Conservation (phyloP, 345 rosid species). For the Lenwebbia sp. region DNA sequence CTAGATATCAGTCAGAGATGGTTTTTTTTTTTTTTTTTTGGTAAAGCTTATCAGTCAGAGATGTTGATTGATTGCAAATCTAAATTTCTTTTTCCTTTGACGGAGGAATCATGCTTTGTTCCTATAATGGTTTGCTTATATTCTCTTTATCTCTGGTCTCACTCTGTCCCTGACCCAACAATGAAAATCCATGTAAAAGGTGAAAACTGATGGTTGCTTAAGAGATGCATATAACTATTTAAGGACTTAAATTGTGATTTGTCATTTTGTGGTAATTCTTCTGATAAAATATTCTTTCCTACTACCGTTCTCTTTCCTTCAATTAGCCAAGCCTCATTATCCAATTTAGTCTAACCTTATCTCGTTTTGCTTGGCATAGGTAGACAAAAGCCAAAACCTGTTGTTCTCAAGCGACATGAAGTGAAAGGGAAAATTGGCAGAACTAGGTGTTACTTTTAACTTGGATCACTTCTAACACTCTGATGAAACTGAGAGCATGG, state of each 20-base stretch:
- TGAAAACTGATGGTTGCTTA: not conserved
- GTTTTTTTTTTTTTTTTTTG: no score
- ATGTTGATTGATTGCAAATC: not conserved
- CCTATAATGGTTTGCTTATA: not conserved
- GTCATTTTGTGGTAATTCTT: not conserved
- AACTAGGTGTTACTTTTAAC: not conserved
- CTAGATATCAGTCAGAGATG: not conserved
- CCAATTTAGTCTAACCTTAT: not conserved
- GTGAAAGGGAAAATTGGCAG: not conserved
- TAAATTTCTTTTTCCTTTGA: not conserved
- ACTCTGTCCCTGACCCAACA: not conserved
- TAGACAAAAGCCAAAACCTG: not conserved
- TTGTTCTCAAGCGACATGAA: not conserved
- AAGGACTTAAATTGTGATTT: not conserved
- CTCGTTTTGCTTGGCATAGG: not conserved
- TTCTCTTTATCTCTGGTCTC: not conserved
- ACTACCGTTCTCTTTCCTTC: not conserved
- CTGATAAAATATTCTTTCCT: not conserved
- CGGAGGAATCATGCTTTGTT: not conserved
- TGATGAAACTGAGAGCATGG: not conserved
- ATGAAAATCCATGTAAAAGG: not conserved
- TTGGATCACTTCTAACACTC: not conserved
- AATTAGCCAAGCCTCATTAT: not conserved
- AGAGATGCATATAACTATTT: not conserved
- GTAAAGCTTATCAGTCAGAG: not conserved